These are phyloP conservation scores for Bidens hawaiensis DNA, from an alignment of 140 eudicot genomes.

Conservation along the genomic window DNA sequence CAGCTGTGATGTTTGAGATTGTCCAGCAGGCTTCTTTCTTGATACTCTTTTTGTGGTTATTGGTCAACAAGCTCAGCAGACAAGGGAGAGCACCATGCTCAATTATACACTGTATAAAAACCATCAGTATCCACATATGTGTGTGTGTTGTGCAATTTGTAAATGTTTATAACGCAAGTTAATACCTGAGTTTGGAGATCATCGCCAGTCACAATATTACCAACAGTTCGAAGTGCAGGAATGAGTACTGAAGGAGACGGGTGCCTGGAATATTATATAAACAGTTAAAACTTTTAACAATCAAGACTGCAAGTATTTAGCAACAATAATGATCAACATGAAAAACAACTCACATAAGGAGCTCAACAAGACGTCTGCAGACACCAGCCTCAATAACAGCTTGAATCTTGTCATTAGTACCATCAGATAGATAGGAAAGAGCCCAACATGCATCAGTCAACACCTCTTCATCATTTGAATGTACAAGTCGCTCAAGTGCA, in stretches of 20 bases:
- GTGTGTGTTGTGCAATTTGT: not conserved
- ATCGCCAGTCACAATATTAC: slow-evolving; percentile 95
- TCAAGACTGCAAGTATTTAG: not conserved
- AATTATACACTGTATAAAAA: slow-evolving; percentile 51
- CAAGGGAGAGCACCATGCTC: slow-evolving; percentile 77
- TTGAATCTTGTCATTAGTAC: slow-evolving; percentile 88
- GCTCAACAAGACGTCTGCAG: slow-evolving; percentile 82
- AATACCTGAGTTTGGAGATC: slow-evolving; percentile 90
- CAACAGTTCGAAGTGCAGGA: slow-evolving; percentile 94
- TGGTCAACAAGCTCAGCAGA: slow-evolving; percentile 63
- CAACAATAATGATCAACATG: not conserved
- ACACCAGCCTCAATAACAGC: slow-evolving; percentile 89
- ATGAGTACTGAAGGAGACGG: slow-evolving; percentile 93
- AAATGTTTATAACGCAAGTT: not conserved
- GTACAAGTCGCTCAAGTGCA: slow-evolving; percentile 70
- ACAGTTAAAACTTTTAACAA: not conserved
- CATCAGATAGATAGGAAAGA: slow-evolving; percentile 85
- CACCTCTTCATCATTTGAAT: slow-evolving; percentile 87
- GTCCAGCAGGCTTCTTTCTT: slow-evolving; percentile 99
- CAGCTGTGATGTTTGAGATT: slow-evolving; percentile 93
- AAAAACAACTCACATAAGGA: slow-evolving; percentile 62
- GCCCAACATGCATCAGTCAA: slow-evolving; percentile 98
- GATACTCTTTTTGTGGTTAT: slow-evolving; percentile 81
- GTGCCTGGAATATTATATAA: slow-evolving; percentile 49
- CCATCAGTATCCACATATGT: not conserved